Evolutionary conservation across 179 eudicot species (phyloP).

Genomic region (Spinacia oleracea): DNA sequence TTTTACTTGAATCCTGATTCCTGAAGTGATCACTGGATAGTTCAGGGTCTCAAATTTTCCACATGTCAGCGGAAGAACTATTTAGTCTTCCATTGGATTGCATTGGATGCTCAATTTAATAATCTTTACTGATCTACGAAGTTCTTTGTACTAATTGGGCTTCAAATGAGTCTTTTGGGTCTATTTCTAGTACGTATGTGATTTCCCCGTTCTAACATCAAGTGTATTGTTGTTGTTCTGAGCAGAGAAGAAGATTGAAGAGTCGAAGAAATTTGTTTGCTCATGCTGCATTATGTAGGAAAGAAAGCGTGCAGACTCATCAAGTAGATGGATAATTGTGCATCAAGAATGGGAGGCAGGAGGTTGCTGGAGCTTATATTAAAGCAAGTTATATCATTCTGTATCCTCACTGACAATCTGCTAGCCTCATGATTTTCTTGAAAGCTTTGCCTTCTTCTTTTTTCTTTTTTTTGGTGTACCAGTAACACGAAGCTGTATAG

Average conservation of each 20-base stretch:
- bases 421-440: conserved; percentile 36
- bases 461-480: conserved; percentile 29
- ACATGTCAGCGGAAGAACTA: neutral
- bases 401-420: conserved; percentile 6
- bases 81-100: neutral
- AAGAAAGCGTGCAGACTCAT: conserved; percentile 10
- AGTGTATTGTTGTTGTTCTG: neutral
- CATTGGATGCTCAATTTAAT: neutral
- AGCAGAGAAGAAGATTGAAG: conserved; percentile 52
- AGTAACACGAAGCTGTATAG: conserved; percentile 40
- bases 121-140: neutral
- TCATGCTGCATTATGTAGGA: conserved; percentile 50
- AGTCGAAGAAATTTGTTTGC: conserved; percentile 45
- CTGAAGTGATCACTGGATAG: neutral
- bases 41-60: neutral
- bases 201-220: neutral
- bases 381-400: conserved; percentile 9
- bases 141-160: neutral
- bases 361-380: conserved; percentile 15
- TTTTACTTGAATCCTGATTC: conserved; percentile 2
- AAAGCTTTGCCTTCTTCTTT: conserved; percentile 21
- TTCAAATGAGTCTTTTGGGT: neutral
- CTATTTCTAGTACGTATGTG: neutral
- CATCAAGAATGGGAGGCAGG: conserved; percentile 22
- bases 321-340: conserved; percentile 24